Conservation (phyloP, 176 grass and related monocot genomes). For the Oryza longistaminata region DNA sequence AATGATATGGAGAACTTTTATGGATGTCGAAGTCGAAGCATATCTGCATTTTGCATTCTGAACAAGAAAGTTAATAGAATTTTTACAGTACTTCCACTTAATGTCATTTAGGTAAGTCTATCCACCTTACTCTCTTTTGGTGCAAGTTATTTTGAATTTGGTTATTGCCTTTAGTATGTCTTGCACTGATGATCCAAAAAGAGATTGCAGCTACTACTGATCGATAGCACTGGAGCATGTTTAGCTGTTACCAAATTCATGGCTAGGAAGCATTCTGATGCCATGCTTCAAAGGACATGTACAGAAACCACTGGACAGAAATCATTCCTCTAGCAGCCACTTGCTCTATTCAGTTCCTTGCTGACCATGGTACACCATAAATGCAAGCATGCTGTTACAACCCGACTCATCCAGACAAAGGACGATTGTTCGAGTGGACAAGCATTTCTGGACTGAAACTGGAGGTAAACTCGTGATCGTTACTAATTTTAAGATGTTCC, state of each 20-base stretch:
- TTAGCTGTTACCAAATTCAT: slow-evolving; percentile 36
- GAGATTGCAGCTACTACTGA: background rate
- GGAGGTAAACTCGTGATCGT: background rate
- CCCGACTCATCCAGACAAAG: background rate
- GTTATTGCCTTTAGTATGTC: no score
- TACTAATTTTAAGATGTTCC: background rate
- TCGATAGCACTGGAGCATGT: background rate
- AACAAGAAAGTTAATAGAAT: slow-evolving; percentile 2
- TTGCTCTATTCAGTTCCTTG: slow-evolving; percentile 30
- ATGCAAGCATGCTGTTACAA: background rate
- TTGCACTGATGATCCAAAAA: no score
- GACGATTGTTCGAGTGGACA: background rate
- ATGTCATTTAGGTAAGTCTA: no score
- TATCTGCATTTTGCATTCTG: background rate
- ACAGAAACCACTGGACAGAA: slow-evolving; percentile 33
- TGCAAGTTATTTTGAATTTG: no score
- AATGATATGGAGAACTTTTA: background rate
- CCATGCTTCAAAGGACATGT: slow-evolving; percentile 38
- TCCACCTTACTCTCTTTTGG: no score
- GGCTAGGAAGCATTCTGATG: slow-evolving; percentile 24
- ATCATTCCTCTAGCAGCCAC: background rate
- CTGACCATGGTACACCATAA: slow-evolving; percentile 17
- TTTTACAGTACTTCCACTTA: background rate
- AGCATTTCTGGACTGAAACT: background rate
- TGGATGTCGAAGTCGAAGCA: slow-evolving; percentile 6